Evolutionary conservation across 192 early-diverging fungal genomes (phyloP).

Genomic region (Coemansia sp.): DNA sequence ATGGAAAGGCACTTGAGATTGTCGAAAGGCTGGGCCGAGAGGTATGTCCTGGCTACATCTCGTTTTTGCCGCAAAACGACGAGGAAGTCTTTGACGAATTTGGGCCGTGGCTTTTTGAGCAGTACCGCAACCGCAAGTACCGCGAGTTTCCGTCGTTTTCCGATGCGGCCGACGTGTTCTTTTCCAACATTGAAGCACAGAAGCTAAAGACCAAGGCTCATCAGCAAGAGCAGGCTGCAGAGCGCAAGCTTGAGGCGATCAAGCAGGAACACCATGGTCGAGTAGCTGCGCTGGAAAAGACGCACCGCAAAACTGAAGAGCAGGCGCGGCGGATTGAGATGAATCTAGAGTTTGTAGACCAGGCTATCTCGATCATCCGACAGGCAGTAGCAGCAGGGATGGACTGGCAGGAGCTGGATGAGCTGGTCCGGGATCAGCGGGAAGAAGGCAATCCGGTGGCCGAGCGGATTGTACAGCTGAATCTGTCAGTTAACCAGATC

Average conservation of each 20-base stretch:
- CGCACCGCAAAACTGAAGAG: constrained; percentile 66
- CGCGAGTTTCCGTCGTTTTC: constrained; percentile 78
- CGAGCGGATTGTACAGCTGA: constrained; percentile 66
- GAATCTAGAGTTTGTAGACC: constrained; percentile 82
- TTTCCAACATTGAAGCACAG: constrained; percentile 86
- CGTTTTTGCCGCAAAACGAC: constrained; percentile 7
- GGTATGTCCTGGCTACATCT: constrained; percentile 45
- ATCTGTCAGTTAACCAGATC: constrained; percentile 79
- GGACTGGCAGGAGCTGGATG: constrained; percentile 94
- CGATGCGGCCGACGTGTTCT: constrained; percentile 87
- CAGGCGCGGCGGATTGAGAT: constrained; percentile 84
- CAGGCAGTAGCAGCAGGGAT: constrained; percentile 86
- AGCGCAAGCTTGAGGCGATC: constrained; percentile 81
- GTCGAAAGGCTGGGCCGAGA: constrained; percentile 54
- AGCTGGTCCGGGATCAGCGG: constrained; percentile 81
- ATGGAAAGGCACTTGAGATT: constrained; percentile 70
- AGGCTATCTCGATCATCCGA: constrained; percentile 81
- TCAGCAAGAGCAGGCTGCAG: constrained; percentile 70
- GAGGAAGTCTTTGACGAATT: constrained; percentile 59
- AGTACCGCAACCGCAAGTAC: constrained; percentile 50
- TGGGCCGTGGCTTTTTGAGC: constrained; percentile 68
- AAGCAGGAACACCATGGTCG: constrained; percentile 75
- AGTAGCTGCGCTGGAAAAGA: constrained; percentile 69
- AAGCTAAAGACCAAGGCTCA: constrained; percentile 67
- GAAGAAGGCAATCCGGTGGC: constrained; percentile 79